phyloP scores from a whole-genome alignment of 768 basidiomycete genomes.

The Paxillus involutus region DNA sequence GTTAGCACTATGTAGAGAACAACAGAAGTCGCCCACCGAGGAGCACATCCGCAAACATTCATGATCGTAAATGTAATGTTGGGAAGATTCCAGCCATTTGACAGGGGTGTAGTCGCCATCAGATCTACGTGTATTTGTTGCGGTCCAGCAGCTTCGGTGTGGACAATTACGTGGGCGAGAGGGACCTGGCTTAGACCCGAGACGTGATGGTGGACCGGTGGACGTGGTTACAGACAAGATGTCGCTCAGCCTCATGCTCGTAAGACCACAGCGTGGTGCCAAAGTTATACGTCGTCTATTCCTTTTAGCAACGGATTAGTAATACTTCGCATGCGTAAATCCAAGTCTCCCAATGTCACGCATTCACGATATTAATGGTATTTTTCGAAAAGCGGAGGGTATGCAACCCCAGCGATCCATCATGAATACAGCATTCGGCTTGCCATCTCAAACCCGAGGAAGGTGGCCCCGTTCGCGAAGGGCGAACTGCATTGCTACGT shows the following conservation, averaged over 20 bases:
- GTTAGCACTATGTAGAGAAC: too few species aligned
- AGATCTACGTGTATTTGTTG: background rate
- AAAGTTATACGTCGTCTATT: background rate
- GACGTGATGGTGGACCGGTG: too few species aligned
- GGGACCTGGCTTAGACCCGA: background rate
- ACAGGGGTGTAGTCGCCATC: too few species aligned
- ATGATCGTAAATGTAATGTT: too few species aligned
- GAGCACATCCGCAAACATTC: background rate
- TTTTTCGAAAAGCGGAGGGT: background rate
- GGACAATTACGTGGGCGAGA: background rate
- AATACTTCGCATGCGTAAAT: conserved; percentile 1
- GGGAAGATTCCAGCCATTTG: too few species aligned
- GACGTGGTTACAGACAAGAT: too few species aligned
- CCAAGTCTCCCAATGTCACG: background rate
- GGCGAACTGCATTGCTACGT: conserved; percentile 51
- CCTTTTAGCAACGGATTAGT: background rate
- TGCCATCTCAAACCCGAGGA: conserved; percentile 91
- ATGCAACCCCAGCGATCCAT: too few species aligned
- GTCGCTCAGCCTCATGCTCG: too few species aligned
- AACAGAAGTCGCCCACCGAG: background rate
- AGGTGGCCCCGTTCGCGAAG: too few species aligned
- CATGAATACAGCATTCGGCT: conserved; percentile 68
- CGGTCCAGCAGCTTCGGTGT: background rate
- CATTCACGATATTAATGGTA: background rate
- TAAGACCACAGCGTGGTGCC: background rate